A percentile compares a stretch with the other conserved stretches of the same genome.
These are phyloP conservation scores for Hypoxylon lienhwacheense DNA, from an alignment of 495 filamentous ascomycete genomes.

Conservation along the genomic window DNA sequence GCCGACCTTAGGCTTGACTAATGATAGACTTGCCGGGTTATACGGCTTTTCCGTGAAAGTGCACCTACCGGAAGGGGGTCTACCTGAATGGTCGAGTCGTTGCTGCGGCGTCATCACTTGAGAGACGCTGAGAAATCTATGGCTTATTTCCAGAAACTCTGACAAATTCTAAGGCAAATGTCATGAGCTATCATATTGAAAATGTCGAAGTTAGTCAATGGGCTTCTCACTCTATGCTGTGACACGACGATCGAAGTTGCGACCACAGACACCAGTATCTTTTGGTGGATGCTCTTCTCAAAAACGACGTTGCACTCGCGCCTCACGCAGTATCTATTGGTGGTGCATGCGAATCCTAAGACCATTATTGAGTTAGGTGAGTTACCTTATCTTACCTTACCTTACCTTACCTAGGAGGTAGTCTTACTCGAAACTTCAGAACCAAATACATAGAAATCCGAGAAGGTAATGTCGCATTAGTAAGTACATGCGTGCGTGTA, in stretches of 20 bases:
- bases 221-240: slow-evolving; percentile 4
- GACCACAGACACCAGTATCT: slow-evolving; percentile 2
- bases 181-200: no score
- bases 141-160: no score
- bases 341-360: slow-evolving; percentile 11
- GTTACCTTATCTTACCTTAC: no score
- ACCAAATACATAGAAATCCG: slow-evolving; percentile 3
- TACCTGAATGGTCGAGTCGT: slow-evolving; percentile 4
- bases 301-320: slow-evolving; percentile 20
- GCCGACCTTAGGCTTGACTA: slow-evolving; percentile 20
- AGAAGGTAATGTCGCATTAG: slow-evolving; percentile 12
- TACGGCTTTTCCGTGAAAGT: slow-evolving; percentile 10
- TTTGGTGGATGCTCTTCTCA: no score
- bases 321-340: no score
- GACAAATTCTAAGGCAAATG: no score
- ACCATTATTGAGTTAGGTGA: no score
- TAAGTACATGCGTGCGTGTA: slow-evolving; percentile 14
- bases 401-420: no score
- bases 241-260: slow-evolving; percentile 1
- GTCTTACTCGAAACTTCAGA: slow-evolving; percentile 5
- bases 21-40: slow-evolving; percentile 8
- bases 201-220: not conserved
- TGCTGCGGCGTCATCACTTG: not conserved
- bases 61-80: slow-evolving; percentile 11
- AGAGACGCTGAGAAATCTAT: no score